Conservation (phyloP, 2,329 filamentous ascomycete genomes). For the Calycina marina region DNA sequence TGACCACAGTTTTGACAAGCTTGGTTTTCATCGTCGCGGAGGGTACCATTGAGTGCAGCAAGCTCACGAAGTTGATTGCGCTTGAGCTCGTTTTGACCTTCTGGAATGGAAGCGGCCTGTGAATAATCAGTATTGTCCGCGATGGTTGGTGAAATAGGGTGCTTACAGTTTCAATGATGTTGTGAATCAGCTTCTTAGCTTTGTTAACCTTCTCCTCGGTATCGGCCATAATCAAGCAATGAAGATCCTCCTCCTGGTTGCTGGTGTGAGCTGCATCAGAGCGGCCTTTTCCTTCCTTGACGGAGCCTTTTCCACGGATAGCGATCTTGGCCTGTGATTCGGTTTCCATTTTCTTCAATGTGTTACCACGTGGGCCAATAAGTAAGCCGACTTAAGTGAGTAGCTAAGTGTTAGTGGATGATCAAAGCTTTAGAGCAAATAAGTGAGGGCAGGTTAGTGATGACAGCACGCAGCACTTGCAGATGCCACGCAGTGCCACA, state of each 20-base stretch:
- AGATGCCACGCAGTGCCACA: slow-evolving; percentile 24
- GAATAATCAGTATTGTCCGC: slow-evolving; percentile 12
- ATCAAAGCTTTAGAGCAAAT: slow-evolving; percentile 24
- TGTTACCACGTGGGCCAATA: slow-evolving; percentile 99
- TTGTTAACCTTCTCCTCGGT: slow-evolving; percentile 99
- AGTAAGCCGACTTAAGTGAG: slow-evolving; percentile 95
- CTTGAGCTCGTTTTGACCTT: slow-evolving; percentile 98
- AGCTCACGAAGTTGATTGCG: slow-evolving; percentile 96
- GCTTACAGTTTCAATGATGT: slow-evolving; percentile 94
- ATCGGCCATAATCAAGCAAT: slow-evolving; percentile 99
- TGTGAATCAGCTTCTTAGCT: slow-evolving; percentile 95
- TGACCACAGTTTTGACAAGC: slow-evolving; percentile 98
- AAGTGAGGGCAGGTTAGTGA: slow-evolving; percentile 24
- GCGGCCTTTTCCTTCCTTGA: slow-evolving; percentile 98
- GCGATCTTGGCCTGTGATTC: slow-evolving; percentile 98
- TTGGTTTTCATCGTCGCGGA: slow-evolving; percentile 98
- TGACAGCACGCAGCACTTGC: slow-evolving; percentile 19
- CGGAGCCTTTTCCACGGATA: slow-evolving; percentile 97
- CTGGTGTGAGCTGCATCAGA: slow-evolving; percentile 98
- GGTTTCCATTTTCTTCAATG: slow-evolving; percentile 97
- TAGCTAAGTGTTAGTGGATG: slow-evolving; percentile 82
- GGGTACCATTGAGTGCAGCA: slow-evolving; percentile 93
- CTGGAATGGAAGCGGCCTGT: slow-evolving; percentile 93
- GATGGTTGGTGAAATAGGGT: neutral
- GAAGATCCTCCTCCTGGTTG: slow-evolving; percentile 98